phyloP scores from a whole-genome alignment of 1,139 yeast genomes.

The Debaryomycetaceae sp. region DNA sequence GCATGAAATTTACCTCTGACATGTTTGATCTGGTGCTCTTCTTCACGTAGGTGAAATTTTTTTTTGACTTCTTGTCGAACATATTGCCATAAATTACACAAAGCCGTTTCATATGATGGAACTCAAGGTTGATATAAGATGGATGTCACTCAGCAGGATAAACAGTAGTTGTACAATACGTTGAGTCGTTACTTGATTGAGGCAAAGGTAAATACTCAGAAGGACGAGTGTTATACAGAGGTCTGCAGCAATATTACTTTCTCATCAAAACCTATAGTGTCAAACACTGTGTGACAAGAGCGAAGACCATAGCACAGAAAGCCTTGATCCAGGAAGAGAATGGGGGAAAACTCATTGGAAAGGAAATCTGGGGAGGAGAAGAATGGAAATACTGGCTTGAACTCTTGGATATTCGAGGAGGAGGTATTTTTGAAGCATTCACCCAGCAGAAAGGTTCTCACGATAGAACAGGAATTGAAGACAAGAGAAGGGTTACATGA shows the following conservation, averaged over 20 bases:
- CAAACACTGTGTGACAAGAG: too few species aligned
- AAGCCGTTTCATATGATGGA: background rate
- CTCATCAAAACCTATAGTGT: too few species aligned
- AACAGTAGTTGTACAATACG: too few species aligned
- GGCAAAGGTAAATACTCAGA: too few species aligned
- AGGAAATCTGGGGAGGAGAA: background rate
- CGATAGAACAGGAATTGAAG: conserved; percentile 33
- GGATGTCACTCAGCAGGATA: too few species aligned
- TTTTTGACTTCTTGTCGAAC: background rate
- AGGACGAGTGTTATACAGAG: too few species aligned
- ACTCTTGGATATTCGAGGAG: conserved; percentile 36
- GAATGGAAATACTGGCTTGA: conserved; percentile 5
- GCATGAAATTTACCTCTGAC: conserved; percentile 34
- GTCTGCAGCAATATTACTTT: too few species aligned
- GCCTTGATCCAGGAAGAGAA: background rate
- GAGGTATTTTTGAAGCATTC: conserved; percentile 25
- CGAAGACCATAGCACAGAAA: too few species aligned
- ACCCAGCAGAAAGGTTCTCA: conserved; percentile 29
- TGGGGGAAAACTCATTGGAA: background rate
- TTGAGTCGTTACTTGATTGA: too few species aligned
- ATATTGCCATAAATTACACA: conserved; percentile 2
- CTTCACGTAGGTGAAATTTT: conserved; percentile 1
- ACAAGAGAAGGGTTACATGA: conserved; percentile 39
- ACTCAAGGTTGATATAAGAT: background rate
- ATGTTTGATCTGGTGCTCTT: conserved; percentile 1